Conservation (phyloP, 2,329 filamentous ascomycete genomes). For the Diplodia seriata region DNA sequence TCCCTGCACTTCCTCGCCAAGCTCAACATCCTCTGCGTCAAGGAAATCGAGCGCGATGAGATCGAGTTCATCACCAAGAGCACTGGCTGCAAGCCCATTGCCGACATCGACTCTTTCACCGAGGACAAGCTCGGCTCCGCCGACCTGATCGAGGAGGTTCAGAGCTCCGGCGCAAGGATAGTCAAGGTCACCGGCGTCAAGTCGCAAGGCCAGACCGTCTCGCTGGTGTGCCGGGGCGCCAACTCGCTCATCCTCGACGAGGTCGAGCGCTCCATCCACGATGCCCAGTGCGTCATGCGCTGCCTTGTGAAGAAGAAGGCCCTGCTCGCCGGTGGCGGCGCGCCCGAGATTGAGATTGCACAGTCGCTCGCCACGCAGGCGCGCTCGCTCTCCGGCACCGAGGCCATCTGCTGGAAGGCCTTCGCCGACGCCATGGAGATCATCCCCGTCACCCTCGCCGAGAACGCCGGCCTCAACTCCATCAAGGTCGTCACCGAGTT, state of each 20-base stretch:
- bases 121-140: conserved; percentile 97
- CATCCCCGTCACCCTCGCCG: conserved; percentile 92
- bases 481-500: conserved; percentile 99
- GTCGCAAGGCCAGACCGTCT: conserved; percentile 83
- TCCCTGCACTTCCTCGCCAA: conserved; percentile 97
- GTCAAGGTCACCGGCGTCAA: conserved; percentile 95
- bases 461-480: conserved; percentile 96
- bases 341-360: conserved; percentile 95
- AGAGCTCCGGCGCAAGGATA: conserved; percentile 85
- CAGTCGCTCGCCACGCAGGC: conserved; percentile 83
- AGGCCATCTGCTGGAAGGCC: conserved; percentile 98
- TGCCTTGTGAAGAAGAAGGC: conserved; percentile 99
- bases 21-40: conserved; percentile 92
- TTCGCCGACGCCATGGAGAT: conserved; percentile 98
- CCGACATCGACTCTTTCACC: conserved; percentile 97
- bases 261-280: conserved; percentile 94
- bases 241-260: conserved; percentile 95
- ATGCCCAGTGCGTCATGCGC: conserved; percentile 95
- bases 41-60: conserved; percentile 98
- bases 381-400: conserved; percentile 84
- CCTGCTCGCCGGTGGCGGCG: conserved; percentile 95
- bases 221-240: conserved; percentile 91
- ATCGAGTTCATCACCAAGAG: conserved; percentile 99
- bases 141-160: conserved; percentile 91
- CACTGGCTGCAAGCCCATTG: conserved; percentile 97